Conservation (phyloP, 164 flowering plant species). For the Vitis amurensis region DNA sequence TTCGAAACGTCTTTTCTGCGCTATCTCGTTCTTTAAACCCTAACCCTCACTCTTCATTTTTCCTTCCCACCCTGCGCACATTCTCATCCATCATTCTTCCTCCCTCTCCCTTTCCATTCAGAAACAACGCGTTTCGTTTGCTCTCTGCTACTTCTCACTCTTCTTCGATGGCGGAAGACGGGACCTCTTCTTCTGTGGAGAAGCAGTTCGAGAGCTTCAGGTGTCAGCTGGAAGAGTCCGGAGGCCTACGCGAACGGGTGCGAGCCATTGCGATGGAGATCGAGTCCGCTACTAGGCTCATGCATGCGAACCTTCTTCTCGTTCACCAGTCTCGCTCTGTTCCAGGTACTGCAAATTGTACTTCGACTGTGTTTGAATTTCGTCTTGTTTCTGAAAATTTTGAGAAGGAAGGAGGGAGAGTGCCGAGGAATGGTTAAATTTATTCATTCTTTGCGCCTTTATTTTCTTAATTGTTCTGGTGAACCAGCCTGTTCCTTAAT, state of each 20-base stretch:
- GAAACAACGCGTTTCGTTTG: slow-evolving; percentile 7
- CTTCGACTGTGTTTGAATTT: not conserved
- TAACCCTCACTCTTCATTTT: slow-evolving; percentile 17
- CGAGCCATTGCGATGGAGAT: slow-evolving; percentile 63
- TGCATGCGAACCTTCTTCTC: slow-evolving; percentile 72
- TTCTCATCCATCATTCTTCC: not conserved
- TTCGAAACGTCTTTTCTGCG: slow-evolving; percentile 27
- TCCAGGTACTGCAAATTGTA: slow-evolving; percentile 47
- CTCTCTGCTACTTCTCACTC: slow-evolving; percentile 3
- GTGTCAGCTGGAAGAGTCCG: slow-evolving; percentile 66
- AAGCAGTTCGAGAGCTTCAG: slow-evolving; percentile 77
- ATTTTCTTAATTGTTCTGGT: no score
- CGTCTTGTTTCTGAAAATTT: not conserved
- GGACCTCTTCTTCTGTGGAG: slow-evolving; percentile 39
- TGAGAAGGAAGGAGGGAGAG: not conserved
- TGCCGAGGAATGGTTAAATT: no score
- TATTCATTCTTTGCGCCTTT: no score
- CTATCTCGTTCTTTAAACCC: slow-evolving; percentile 45
- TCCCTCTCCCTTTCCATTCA: not conserved
- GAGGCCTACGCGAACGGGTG: slow-evolving; percentile 62
- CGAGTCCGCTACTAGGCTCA: slow-evolving; percentile 63
- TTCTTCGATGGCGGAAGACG: slow-evolving; percentile 26
- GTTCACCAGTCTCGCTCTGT: slow-evolving; percentile 83
- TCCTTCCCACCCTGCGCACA: not conserved
- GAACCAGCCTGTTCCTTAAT: no score